These are phyloP conservation scores for Marasmius tenuissimus DNA, from an alignment of 1,284 basidiomycete species.

Conservation along the genomic window DNA sequence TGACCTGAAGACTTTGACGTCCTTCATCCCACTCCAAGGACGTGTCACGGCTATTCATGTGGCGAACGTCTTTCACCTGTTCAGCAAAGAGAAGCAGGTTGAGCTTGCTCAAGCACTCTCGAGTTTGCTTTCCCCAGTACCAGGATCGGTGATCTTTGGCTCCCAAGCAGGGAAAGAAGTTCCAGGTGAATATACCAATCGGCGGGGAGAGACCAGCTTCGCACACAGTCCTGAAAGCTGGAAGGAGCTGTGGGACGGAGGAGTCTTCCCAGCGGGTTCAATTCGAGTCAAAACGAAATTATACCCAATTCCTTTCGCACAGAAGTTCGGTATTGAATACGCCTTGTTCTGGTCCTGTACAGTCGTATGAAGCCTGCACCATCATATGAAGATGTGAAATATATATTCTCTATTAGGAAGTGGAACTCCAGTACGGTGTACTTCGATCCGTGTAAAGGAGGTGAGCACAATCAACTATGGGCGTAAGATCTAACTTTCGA, in stretches of 20 bases:
- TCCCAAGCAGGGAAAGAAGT: slow-evolving; percentile 19
- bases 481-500: slow-evolving; percentile 74
- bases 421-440: too few relatives aligned
- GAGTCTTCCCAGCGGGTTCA: slow-evolving; percentile 34
- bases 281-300: slow-evolving; percentile 33
- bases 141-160: slow-evolving; percentile 35
- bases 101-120: slow-evolving; percentile 39
- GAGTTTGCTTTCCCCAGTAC: slow-evolving; percentile 32
- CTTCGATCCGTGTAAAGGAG: too few relatives aligned
- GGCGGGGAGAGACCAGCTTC: slow-evolving; percentile 18
- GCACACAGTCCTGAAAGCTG: slow-evolving; percentile 39
- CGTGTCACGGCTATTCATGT: slow-evolving; percentile 47
- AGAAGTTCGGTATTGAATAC: neutral
- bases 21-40: slow-evolving; percentile 44
- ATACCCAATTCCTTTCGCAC: neutral
- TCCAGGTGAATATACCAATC: slow-evolving; percentile 11
- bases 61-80: slow-evolving; percentile 53
- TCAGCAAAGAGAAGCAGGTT: slow-evolving; percentile 41
- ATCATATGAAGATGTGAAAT: too few relatives aligned
- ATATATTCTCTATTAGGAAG: too few relatives aligned
- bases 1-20: slow-evolving; percentile 30
- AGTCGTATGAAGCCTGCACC: neutral
- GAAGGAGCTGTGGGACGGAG: slow-evolving; percentile 41
- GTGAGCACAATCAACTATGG: neutral
- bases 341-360: neutral